Evolutionary conservation across 768 basidiomycete species (phyloP).

Genomic region (Naganishia friedmannii): DNA sequence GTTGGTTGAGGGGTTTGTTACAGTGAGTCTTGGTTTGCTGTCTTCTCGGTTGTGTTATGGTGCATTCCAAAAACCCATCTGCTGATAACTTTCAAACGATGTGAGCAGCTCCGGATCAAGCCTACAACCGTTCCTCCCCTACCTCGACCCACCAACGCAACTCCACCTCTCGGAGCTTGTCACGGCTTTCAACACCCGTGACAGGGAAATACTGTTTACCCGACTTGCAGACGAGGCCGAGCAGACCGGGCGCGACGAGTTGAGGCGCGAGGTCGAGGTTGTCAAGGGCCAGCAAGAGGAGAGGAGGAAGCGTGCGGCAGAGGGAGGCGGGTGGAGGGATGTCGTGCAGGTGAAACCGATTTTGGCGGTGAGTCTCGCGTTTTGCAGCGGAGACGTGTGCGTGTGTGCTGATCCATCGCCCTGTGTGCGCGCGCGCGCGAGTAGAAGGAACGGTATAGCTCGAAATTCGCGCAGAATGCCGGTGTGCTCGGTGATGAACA

Average conservation of each 20-base stretch:
- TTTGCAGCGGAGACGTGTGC: slow-evolving; percentile 10
- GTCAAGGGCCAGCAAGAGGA: slow-evolving; percentile 38
- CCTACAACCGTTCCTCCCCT: slow-evolving; percentile 37
- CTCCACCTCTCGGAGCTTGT: slow-evolving; percentile 35
- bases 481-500: not conserved
- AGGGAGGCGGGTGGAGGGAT: slow-evolving; percentile 25
- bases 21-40: slow-evolving; percentile 12
- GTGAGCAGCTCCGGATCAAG: slow-evolving; percentile 34
- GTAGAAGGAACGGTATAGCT: slow-evolving; percentile 26
- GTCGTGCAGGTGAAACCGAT: slow-evolving; percentile 44
- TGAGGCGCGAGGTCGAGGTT: slow-evolving; percentile 32
- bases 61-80: no score
- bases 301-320: slow-evolving; percentile 30
- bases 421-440: not conserved
- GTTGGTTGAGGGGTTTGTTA: slow-evolving; percentile 44
- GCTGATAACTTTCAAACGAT: no score
- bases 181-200: slow-evolving; percentile 33
- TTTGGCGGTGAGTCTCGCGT: slow-evolving; percentile 21
- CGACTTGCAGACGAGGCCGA: slow-evolving; percentile 34
- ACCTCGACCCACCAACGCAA: slow-evolving; percentile 29
- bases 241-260: slow-evolving; percentile 27
- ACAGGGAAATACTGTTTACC: slow-evolving; percentile 38
- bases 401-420: not conserved
- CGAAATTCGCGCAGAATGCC: slow-evolving; percentile 13
- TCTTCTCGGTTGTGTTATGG: not conserved